Percentiles rank a stretch among this genome's conserved stretches.
phyloP scores from a whole-genome alignment of 345 rosid species.

The Schrenkiella parvula region DNA sequence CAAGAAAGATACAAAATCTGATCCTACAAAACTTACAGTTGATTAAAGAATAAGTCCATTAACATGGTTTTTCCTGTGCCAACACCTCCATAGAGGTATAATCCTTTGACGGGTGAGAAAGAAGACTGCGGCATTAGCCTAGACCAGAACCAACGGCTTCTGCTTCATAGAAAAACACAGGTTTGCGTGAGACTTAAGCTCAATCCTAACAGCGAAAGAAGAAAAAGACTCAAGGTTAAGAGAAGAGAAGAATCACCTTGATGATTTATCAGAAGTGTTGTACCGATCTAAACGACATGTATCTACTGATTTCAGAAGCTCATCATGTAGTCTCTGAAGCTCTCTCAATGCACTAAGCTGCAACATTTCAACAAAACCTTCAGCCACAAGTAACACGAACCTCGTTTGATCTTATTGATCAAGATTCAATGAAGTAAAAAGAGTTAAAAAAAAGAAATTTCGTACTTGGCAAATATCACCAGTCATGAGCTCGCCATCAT shows the following conservation, averaged over 20 bases:
- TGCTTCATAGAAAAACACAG: constrained; percentile 28
- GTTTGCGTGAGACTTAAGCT: not conserved
- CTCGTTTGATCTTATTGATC: not conserved
- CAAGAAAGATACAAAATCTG: not conserved
- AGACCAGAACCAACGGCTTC: constrained; percentile 98
- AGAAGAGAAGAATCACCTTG: constrained; percentile 44
- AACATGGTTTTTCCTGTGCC: constrained; percentile 99
- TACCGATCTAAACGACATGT: constrained; percentile 89
- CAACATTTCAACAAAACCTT: constrained; percentile 20
- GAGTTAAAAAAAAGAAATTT: no score
- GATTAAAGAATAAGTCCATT: constrained; percentile 90
- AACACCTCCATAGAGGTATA: constrained; percentile 93
- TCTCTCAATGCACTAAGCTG: constrained; percentile 78
- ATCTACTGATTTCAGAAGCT: constrained; percentile 73
- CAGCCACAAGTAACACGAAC: not conserved
- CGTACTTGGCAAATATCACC: constrained; percentile 87
- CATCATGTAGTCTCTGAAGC: constrained; percentile 88
- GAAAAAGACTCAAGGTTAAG: not conserved
- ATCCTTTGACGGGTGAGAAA: constrained; percentile 78
- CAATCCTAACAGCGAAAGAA: not conserved
- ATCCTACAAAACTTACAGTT: constrained; percentile 52
- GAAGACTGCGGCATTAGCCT: constrained; percentile 74
- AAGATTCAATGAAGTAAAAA: not conserved
- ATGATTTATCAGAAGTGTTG: constrained; percentile 68
- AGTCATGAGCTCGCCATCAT: constrained; percentile 72